Evolutionary conservation across 2,329 filamentous ascomycete species (phyloP), one percentile per base, ranked within the genome.

Genomic region (Xylariaceae sp.): DNA sequence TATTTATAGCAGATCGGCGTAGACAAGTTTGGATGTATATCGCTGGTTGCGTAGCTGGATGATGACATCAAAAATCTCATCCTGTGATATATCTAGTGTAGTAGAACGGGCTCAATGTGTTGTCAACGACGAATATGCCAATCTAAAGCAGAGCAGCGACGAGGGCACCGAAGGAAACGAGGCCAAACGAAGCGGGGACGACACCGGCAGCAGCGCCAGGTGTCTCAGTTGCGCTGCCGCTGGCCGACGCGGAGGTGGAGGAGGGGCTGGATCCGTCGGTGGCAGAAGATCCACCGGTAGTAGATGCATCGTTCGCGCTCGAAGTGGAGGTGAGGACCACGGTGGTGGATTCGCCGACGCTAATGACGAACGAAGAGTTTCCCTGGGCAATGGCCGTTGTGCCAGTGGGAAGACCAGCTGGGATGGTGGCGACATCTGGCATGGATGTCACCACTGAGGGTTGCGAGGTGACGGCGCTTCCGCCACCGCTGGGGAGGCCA

Each of bases 391-490:
- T 50, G 42, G 51, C 45, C 27, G 41, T 45, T 22, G 35, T 39
- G 45, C 54, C 54, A 14, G 9, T 18, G 14, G 43, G 39, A 15
- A 57, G 52, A 42, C 54, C 54, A 71, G 67, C 17, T 75, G 74
- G 33, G 73, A 76, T 17, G 74, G 74, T 12, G 72, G 54, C 54
- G 32, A 55, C 54, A 11, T 32, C 35, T 31, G 54, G 54, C 30
- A 44, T 43, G 30, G 48, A 48, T 2, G 49, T 51, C n/a, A 44
- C 49, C 5, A 44, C 40, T 12, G 41, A 3, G 18, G 48, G 48
- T 33, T 51, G 44, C 33, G 44, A 43, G 49, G 44, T 45, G 38
- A 39, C 11, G 41, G 31, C 17, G n/a, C n/a, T n/a, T n/a, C n/a
- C n/a, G 32, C 27, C 44, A 38, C 6, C 17, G 36, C 42, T 47